These are phyloP conservation scores for Monosporozyma servazzii DNA, from an alignment of 805 yeast genomes.

Conservation along the genomic window DNA sequence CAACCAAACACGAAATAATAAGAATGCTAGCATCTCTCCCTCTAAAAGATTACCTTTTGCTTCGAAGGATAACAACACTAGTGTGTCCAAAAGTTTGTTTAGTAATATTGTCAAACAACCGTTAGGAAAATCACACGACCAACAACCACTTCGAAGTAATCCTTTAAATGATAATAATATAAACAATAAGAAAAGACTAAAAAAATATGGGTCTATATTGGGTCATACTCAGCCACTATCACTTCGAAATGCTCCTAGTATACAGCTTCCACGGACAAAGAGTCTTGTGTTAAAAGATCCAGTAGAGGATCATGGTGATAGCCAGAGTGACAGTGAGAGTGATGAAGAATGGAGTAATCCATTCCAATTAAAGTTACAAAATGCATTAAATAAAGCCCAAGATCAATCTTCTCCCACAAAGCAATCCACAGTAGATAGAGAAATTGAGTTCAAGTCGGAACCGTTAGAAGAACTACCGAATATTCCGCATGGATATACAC, in stretches of 20 bases:
- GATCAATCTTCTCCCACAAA: slow-evolving; percentile 2
- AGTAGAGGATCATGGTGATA: slow-evolving; percentile 4
- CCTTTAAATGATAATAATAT: slow-evolving; percentile 5
- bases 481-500: slow-evolving; percentile 38
- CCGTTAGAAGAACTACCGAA: slow-evolving; percentile 33
- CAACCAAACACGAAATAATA: neutral
- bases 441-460: slow-evolving; percentile 42
- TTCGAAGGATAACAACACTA: slow-evolving; percentile 25
- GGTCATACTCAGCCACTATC: slow-evolving; percentile 5
- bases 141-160: neutral
- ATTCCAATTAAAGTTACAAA: slow-evolving; percentile 1
- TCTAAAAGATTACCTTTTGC: slow-evolving; percentile 23
- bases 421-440: slow-evolving; percentile 28
- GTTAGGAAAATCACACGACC: neutral
- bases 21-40: neutral
- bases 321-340: slow-evolving; percentile 8
- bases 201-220: slow-evolving; percentile 26
- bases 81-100: slow-evolving; percentile 1
- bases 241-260: neutral
- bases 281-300: slow-evolving; percentile 26
- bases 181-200: slow-evolving; percentile 16
- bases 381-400: slow-evolving; percentile 3
- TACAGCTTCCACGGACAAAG: slow-evolving; percentile 20
- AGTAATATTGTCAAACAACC: neutral
- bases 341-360: neutral